phyloP scores from a whole-genome alignment of 495 filamentous ascomycete genomes.

The Trichoderma asperelloides region DNA sequence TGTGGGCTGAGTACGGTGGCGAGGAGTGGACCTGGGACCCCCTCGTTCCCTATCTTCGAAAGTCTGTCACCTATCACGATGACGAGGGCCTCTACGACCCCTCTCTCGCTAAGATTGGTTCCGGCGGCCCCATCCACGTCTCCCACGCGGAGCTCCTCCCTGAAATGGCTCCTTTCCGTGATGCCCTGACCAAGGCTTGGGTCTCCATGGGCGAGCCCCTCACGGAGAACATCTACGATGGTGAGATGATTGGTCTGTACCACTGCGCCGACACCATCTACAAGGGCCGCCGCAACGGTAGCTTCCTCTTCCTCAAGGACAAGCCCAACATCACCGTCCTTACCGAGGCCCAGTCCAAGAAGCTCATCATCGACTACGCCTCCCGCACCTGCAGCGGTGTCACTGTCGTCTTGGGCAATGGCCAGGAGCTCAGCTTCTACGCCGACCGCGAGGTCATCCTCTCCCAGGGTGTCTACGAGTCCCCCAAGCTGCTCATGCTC shows the following conservation, averaged over 20 bases:
- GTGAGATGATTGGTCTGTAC: slow-evolving; percentile 46
- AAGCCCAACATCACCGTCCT: slow-evolving; percentile 45
- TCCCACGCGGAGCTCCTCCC: slow-evolving; percentile 47
- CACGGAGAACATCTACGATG: slow-evolving; percentile 47
- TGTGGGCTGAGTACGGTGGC: slow-evolving; percentile 41
- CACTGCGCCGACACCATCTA: slow-evolving; percentile 50
- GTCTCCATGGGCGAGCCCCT: slow-evolving; percentile 41
- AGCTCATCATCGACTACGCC: slow-evolving; percentile 39
- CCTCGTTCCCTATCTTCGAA: slow-evolving; percentile 42
- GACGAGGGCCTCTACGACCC: slow-evolving; percentile 32
- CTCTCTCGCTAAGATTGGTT: slow-evolving; percentile 40
- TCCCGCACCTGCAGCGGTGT: slow-evolving; percentile 12
- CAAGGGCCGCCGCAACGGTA: slow-evolving; percentile 46
- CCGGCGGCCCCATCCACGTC: slow-evolving; percentile 43
- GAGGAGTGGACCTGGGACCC: slow-evolving; percentile 38
- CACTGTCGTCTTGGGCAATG: background rate
- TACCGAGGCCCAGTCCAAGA: slow-evolving; percentile 38
- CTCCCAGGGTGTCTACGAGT: slow-evolving; percentile 46
- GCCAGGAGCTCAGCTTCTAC: slow-evolving; percentile 13
- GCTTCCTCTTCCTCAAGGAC: slow-evolving; percentile 41
- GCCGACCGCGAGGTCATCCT: slow-evolving; percentile 52
- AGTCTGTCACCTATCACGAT: slow-evolving; percentile 49
- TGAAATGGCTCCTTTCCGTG: slow-evolving; percentile 45
- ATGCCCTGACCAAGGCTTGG: slow-evolving; percentile 49
- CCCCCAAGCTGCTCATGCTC: slow-evolving; percentile 49